phyloP scores from a whole-genome alignment of 176 grass and related monocot species.

The Rhipidocladum racemiflorum region DNA sequence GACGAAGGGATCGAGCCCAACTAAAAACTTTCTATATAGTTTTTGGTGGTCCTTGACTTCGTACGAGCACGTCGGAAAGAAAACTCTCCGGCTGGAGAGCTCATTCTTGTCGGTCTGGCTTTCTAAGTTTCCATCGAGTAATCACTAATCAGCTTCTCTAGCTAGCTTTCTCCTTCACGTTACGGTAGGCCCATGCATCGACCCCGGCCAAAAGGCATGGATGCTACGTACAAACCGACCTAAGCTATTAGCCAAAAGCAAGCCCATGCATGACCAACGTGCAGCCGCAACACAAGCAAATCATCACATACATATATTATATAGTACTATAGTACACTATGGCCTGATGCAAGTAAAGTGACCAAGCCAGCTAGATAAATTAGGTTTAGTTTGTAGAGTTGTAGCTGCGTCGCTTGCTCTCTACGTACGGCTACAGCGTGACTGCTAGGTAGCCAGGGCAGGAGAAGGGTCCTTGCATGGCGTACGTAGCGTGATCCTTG shows the following conservation, averaged over 20 bases:
- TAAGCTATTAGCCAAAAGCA: conserved; percentile 8
- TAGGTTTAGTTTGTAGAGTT: background rate
- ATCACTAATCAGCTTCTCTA: conserved; percentile 19
- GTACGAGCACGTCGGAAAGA: conserved; percentile 29
- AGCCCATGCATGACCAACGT: background rate
- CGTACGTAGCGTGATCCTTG: background rate
- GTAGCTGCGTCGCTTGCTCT: background rate
- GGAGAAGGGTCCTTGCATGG: background rate
- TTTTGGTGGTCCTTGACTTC: conserved; percentile 31
- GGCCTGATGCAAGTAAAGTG: background rate
- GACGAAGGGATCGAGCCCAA: conserved; percentile 24
- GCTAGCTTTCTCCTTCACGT: background rate
- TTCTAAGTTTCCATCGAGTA: conserved; percentile 22
- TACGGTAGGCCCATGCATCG: conserved; percentile 27
- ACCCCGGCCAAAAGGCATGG: background rate
- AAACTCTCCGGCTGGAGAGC: conserved; percentile 33
- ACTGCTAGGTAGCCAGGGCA: background rate
- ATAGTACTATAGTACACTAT: background rate
- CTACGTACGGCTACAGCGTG: background rate
- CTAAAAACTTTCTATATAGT: conserved; percentile 29
- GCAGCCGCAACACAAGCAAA: background rate
- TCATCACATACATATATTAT: background rate
- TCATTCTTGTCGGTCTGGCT: conserved; percentile 62
- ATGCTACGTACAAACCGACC: conserved; percentile 10
- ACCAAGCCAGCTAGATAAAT: background rate